phyloP scores from a whole-genome alignment of 371 early-diverging fungal species.

The Rhizopus sp. region DNA sequence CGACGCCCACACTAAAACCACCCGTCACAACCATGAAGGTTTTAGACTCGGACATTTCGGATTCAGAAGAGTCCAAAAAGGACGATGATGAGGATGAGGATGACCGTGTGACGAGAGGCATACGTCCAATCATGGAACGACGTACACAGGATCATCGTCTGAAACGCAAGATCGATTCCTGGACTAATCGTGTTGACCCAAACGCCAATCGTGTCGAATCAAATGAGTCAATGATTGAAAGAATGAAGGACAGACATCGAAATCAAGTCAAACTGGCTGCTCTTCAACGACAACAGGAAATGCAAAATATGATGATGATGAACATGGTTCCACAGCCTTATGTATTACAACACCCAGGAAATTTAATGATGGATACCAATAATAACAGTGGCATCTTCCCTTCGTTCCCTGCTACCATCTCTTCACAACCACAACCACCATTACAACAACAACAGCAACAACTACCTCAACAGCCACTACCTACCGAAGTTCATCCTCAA shows the following conservation, averaged over 20 bases:
- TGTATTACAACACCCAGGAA: conserved; percentile 34
- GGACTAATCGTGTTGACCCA: conserved; percentile 40
- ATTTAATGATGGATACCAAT: conserved; percentile 8
- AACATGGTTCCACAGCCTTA: conserved; percentile 29
- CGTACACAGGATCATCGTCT: conserved; percentile 38
- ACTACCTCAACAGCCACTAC: background rate
- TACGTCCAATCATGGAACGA: conserved; percentile 45
- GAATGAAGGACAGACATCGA: conserved; percentile 49
- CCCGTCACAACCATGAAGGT: conserved; percentile 29
- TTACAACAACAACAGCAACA: conserved; percentile 2
- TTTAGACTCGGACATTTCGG: conserved; percentile 49
- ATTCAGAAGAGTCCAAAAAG: conserved; percentile 22
- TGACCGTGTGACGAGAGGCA: conserved; percentile 29
- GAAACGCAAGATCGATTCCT: conserved; percentile 41
- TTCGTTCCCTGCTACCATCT: conserved; percentile 1
- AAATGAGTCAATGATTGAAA: conserved; percentile 38
- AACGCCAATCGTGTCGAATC: conserved; percentile 32
- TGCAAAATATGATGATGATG: conserved; percentile 18
- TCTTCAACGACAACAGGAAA: conserved; percentile 37
- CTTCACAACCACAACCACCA: conserved; percentile 4
- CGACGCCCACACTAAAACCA: conserved; percentile 2
- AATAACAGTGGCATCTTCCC: background rate
- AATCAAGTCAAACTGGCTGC: conserved; percentile 43
- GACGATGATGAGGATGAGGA: conserved; percentile 20
- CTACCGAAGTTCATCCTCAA: background rate